Base-by-base conservation (phyloP, 176 grass and related monocot genomes). In the Luzula sylvatica region DNA sequence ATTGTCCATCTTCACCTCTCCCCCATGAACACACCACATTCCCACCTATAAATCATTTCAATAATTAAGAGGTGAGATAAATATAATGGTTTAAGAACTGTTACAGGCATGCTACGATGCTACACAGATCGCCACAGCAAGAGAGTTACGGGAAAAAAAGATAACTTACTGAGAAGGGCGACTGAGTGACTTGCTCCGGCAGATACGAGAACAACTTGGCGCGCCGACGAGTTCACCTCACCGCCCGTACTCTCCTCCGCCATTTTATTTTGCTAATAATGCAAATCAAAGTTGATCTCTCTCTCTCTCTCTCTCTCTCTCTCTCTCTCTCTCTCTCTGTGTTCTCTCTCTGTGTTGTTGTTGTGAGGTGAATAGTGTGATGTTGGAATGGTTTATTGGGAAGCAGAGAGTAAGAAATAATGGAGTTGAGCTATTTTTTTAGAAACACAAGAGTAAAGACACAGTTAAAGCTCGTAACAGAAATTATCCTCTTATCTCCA, bases 1-100 rank as follows among this genome's bases (percentile, higher is more conserved):
- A 75, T 75, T 98, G 92, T 58, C 92, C 92, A 51, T 98, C 92
- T 71, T 98, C 92, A 3, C 92, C 92, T 58, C 92, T 90, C 43
- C 92, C 92, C 92, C 85, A 98, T 44, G 92, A 87, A 65, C 92
- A 98, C 53, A 98, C 67, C 58, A 50, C 51, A 79, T 90, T 82
- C 38, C 68, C 92, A 68, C 74, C 92, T 98, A 75, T 71, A 15
- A 23, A 15, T 13, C 0, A 8, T 58, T 46, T 42, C 3, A 11
- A 21, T 42, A 58, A 17, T 15, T 58, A 11, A 42, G 18, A 5
- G 35, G 16, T 5, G 17, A 38, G 28, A 5, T 56, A 40, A 8
- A n/a, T n/a, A 3, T 15, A 19, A 32, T 32, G 11, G 32, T 5
- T 52, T 38, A 19, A 30, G 3, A 65, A 8, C 5, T 47, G 20